Percentiles rank a stretch among this genome's conserved stretches.
phyloP scores from a whole-genome alignment of 768 basidiomycete species.

The Boletus sp. region DNA sequence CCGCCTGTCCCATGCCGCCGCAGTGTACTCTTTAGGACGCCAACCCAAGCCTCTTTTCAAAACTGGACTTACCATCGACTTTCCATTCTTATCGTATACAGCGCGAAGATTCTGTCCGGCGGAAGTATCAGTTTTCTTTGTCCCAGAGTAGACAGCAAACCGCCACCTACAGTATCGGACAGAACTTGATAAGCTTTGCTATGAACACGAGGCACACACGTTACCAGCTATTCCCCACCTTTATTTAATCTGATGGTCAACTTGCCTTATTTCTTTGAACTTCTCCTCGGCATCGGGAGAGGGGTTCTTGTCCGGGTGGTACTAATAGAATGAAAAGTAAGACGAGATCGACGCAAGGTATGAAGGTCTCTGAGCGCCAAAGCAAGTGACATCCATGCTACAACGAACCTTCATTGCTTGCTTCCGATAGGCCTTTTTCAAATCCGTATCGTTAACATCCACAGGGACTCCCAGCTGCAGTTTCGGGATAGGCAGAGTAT shows the following conservation, averaged over 20 bases:
- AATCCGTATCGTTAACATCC: conserved; percentile 72
- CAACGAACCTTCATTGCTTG: conserved; percentile 83
- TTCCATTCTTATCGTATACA: conserved; percentile 95
- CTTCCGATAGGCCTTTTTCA: conserved; percentile 96
- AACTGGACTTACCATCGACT: conserved; percentile 62
- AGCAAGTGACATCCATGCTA: not conserved
- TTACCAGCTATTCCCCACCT: conserved; percentile 13
- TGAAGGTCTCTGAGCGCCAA: not conserved
- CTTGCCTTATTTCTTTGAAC: conserved; percentile 93
- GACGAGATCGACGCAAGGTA: not conserved
- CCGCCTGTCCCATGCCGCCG: conserved; percentile 42
- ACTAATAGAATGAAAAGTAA: conserved; percentile 45
- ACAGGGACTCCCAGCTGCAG: conserved; percentile 64
- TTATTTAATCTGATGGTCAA: conserved; percentile 14
- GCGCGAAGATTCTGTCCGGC: conserved; percentile 68
- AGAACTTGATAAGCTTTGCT: conserved; percentile 96
- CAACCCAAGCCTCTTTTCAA: conserved; percentile 7
- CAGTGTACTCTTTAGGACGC: conserved; percentile 1
- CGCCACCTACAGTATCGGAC: conserved; percentile 66
- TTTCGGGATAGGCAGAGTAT: not conserved
- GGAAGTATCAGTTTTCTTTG: conserved; percentile 6
- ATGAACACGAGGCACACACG: conserved; percentile 18
- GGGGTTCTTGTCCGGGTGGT: conserved; percentile 94
- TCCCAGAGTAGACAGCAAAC: conserved; percentile 14
- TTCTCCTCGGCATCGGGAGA: conserved; percentile 92